Base-by-base conservation (phyloP, 441 rosid species). In the Geranium incanum region DNA sequence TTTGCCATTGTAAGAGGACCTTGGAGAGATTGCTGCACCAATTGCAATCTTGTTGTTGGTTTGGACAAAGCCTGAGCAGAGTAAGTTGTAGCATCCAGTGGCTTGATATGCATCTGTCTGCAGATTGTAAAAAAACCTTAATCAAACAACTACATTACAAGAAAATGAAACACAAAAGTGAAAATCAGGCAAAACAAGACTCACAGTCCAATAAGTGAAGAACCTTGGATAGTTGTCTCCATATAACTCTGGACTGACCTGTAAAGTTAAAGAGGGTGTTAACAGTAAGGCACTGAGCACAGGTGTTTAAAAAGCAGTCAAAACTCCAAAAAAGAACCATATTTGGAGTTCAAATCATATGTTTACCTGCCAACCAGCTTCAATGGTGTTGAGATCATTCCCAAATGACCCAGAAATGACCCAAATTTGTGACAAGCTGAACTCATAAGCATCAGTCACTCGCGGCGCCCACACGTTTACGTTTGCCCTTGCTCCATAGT, bases 131-230 rank as follows among this genome's bases (percentile, higher is more conserved):
- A 6, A 45, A 8, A 45, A 45, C 52, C 12, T 45, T 9, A 45
- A 45, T 45, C 52, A 8, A 45, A 45, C 52, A 45, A 9, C 12
- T 9, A 45, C 52, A 45, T 2, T 48, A 13, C 57, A 48, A 48
- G 57, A 48, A 48, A 48, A 48, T 48, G 43, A 39, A 39, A 39
- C 5, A 39, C 5, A 39, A 4, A 39, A 39, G 6, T 39, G 43
- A 39, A 7, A 39, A 45, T 45, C 7, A 15, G 19, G 6, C 7
- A 15, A 5, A 19, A 6, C 36, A 6, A 38, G 57, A 75, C 81
- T 86, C 75, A 86, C 93, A 13, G 93, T 88, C 93, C 93, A 88
- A 57, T 88, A 88, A 71, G 91, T 88, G 81, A 88, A 88, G 79
- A 88, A 88, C 69, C 93, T 83, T 68, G 93, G 93, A 73, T 85